These are phyloP conservation scores for Cystobasidium ongulense DNA, from an alignment of 768 basidiomycete genomes.

Conservation along the genomic window DNA sequence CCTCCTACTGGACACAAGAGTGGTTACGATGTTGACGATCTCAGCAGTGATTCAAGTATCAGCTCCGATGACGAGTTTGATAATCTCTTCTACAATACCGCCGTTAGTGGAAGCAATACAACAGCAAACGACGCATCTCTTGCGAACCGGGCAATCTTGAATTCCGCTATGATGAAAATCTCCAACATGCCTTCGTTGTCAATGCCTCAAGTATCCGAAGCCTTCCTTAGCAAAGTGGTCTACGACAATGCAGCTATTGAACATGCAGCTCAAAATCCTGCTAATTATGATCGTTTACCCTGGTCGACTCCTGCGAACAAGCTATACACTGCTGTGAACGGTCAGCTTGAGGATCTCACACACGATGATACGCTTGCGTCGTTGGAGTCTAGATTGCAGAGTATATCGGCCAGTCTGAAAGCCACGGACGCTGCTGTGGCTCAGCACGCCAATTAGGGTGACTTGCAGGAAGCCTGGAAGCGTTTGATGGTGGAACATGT, in stretches of 20 bases:
- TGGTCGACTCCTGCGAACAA: not conserved
- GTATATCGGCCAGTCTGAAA: not conserved
- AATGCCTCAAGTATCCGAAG: not conserved
- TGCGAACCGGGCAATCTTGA: not conserved
- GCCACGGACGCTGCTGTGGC: not conserved
- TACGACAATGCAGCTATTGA: not conserved
- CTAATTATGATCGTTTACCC: constrained; percentile 6
- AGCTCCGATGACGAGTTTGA: not conserved
- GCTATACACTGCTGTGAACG: not conserved
- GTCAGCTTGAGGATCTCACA: not conserved
- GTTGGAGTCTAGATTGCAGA: not conserved
- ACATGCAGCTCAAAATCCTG: not conserved
- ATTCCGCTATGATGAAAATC: not conserved
- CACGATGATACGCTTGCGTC: not conserved
- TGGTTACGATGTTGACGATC: not conserved
- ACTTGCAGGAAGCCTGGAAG: not conserved
- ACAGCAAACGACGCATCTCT: not conserved
- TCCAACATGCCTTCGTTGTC: not conserved
- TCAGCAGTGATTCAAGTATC: not conserved
- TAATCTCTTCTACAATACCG: not conserved
- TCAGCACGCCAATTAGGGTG: not conserved
- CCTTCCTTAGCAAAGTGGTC: not conserved
- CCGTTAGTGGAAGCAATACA: not conserved
- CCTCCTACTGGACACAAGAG: not conserved
- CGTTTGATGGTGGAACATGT: too few species aligned